These are phyloP conservation scores for Talaromyces sp. DNA, from an alignment of 2,329 filamentous ascomycete species.

Conservation along the genomic window DNA sequence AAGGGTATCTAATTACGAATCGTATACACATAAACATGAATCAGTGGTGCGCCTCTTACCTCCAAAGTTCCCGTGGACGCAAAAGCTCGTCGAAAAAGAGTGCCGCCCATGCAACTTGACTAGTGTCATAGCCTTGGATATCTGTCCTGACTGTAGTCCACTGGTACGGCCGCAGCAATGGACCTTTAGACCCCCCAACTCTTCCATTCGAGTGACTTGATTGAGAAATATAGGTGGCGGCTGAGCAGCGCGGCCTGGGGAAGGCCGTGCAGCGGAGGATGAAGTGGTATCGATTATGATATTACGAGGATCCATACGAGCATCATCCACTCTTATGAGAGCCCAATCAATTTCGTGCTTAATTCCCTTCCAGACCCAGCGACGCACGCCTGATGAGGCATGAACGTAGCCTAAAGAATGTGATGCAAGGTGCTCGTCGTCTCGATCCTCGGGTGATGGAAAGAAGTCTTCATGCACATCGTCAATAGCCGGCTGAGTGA, in stretches of 20 bases:
- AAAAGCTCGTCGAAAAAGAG: slow-evolving; percentile 75
- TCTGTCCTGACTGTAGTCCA: slow-evolving; percentile 76
- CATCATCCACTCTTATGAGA: slow-evolving; percentile 75
- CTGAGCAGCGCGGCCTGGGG: slow-evolving; percentile 49
- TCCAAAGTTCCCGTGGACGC: slow-evolving; percentile 63
- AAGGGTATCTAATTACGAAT: slow-evolving; percentile 30
- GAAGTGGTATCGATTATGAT: slow-evolving; percentile 53
- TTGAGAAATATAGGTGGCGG: slow-evolving; percentile 54
- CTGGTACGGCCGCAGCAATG: slow-evolving; percentile 88
- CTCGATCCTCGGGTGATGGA: slow-evolving; percentile 72
- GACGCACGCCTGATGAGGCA: slow-evolving; percentile 84
- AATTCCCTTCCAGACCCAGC: slow-evolving; percentile 70
- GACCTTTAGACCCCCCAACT: slow-evolving; percentile 74
- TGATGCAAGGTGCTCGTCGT: slow-evolving; percentile 79
- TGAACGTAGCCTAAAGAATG: slow-evolving; percentile 82
- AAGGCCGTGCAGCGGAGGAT: slow-evolving; percentile 41
- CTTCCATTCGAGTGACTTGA: slow-evolving; percentile 56
- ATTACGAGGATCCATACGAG: slow-evolving; percentile 73
- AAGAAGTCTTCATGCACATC: slow-evolving; percentile 84
- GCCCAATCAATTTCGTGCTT: slow-evolving; percentile 96
- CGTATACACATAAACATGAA: slow-evolving; percentile 24
- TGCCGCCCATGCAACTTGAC: slow-evolving; percentile 85
- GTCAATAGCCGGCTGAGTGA: slow-evolving; percentile 90
- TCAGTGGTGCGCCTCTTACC: slow-evolving; percentile 41
- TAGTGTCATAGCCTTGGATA: slow-evolving; percentile 75